Base-by-base conservation (phyloP, 805 yeast species). In the Myxozyma lipomycoides region DNA sequence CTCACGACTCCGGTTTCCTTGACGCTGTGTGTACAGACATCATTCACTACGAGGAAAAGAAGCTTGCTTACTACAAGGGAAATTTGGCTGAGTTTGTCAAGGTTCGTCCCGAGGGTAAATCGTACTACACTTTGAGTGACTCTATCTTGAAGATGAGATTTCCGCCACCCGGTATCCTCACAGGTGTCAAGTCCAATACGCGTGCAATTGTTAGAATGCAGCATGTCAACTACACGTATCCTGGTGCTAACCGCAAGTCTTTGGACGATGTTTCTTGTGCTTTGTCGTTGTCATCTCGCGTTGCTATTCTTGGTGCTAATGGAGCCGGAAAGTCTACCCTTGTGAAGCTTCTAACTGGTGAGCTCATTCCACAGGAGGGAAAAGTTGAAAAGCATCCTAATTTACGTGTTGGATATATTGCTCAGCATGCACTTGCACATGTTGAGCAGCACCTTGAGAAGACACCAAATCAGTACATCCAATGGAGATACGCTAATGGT, bases 291-390 rank as follows among this genome's bases (percentile, higher is more conserved):
- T 86, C 96, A n/a, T 91, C 98, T 30, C 83, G 98, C 73, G 96
- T 91, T 58, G 98, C 98, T 41, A 82, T 93, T 63, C 73, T 93
- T 51, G 98, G 98, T 49, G 97, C 98, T 56, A 91, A 91, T 69
- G 98, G 98, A 77, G 98, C 98, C 46, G 98, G 98, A 74, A 91
- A 91, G 70, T 88, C 97, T 10, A 91, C 98, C 17, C 78, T 93
- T 64, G 91, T 93, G 71, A 91, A 91, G 71, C 75, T 93, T 48
- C 77, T 91, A 61, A 93, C 98, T 7, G 98, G 87, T 59, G 98
- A 91, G 70, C 75, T 88, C 51, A 78, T 86, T 49, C 96, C 98
- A 21, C 77, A 81, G 57, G 77, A 73, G 52, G 98, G 98, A 64
- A 83, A 81, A 55, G 96, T 91, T 50, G 97, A 93, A 74, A 93